phyloP scores from a whole-genome alignment of 805 yeast genomes.

The Metschnikowia picachoensis region DNA sequence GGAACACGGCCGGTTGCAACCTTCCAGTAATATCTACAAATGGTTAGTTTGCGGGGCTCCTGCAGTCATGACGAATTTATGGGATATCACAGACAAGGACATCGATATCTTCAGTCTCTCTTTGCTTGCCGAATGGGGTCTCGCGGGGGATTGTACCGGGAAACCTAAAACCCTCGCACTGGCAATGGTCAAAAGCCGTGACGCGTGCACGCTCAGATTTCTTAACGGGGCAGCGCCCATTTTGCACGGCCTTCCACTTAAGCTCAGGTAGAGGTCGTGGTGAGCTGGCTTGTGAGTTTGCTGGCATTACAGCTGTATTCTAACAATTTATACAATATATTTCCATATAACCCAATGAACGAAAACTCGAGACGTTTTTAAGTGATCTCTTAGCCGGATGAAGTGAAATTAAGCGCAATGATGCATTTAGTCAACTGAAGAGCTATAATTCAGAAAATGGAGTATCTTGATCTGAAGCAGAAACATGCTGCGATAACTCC shows the following conservation, averaged over 20 bases:
- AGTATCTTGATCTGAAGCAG: slow-evolving; percentile 13
- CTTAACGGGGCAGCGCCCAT: slow-evolving; percentile 94
- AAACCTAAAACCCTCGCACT: slow-evolving; percentile 36
- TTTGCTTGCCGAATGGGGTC: slow-evolving; percentile 65
- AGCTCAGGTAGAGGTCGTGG: neutral
- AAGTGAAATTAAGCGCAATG: too few species aligned
- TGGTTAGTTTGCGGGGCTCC: slow-evolving; percentile 82
- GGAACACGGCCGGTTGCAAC: slow-evolving; percentile 56
- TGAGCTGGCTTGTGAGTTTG: too few species aligned
- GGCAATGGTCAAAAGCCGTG: slow-evolving; percentile 63
- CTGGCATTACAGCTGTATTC: neutral
- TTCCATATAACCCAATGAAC: slow-evolving; percentile 2
- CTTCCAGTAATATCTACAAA: slow-evolving; percentile 71
- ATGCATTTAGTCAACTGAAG: too few species aligned
- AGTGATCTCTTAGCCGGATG: too few species aligned
- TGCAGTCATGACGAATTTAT: slow-evolving; percentile 75
- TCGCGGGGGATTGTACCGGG: slow-evolving; percentile 26
- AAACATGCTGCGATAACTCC: slow-evolving; percentile 12
- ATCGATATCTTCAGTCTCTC: slow-evolving; percentile 72
- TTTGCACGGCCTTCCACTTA: slow-evolving; percentile 78
- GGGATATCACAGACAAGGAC: slow-evolving; percentile 98
- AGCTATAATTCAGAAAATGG: slow-evolving; percentile 8
- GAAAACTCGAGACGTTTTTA: neutral
- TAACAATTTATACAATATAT: neutral
- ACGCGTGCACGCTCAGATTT: slow-evolving; percentile 62